Base-by-base conservation (phyloP, 2,329 filamentous ascomycete species). In the Colletotrichum gloeosporioides region DNA sequence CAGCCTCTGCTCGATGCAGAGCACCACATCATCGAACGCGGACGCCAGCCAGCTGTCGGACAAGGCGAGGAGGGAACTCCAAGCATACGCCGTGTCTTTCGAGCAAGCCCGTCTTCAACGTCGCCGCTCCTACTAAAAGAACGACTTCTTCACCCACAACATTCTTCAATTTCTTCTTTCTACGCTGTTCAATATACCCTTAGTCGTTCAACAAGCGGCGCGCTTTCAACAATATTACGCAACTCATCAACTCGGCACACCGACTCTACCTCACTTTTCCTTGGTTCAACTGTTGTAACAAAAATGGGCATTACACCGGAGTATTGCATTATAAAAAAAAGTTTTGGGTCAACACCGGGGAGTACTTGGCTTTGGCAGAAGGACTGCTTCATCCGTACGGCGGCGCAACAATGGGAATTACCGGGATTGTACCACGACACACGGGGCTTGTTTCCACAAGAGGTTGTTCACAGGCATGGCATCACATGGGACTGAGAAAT, bases 51-150 rank as follows among this genome's bases (percentile, higher is more conserved):
- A 90, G 64, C 88, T 98, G 78, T 96, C 95, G 5, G 93, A 95
- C 78, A 94, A 94, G 84, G 93, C 95, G 32, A 92, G 92, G 81
- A 93, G 92, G 84, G 95, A 98, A 84, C 91, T 98, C 44, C 92
- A 93, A 82, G 93, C 94, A 79, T 98, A 98, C 85, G 95, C 95
- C 79, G 95, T 94, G 82, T 95, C 94, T 3, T 98, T 98, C 83
- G 96, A 98, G 85, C 94, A 96, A 79, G 93, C 94, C 74, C 91
- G 95, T 77, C 83, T 88, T 71, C 89, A 91, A 80, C 89, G 90
- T 79, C 86, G 90, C 81, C 85, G 92, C 87, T 90, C 90, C 34
- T 88, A 89, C 82, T 92, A 89, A 82, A 77, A 71, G 57, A 61
- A 63, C 32, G 36, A 69, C 68, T 27, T 8, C 62, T 34, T 77